phyloP scores from a whole-genome alignment of 768 basidiomycete species.

The Scleroderma citrinum region DNA sequence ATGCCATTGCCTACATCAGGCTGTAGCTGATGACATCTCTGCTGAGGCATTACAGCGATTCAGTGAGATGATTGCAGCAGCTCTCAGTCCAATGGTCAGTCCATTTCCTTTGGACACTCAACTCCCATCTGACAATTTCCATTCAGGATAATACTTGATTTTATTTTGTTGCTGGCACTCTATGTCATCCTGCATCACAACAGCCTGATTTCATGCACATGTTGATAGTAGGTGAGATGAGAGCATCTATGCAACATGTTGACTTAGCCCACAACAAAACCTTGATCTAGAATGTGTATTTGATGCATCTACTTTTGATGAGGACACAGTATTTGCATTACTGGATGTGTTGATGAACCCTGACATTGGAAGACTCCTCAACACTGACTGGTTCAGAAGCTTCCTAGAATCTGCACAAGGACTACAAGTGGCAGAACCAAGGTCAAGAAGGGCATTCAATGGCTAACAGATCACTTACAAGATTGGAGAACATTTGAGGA shows the following conservation, averaged over 20 bases:
- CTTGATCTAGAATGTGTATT: conserved; percentile 52
- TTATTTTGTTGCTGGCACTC: conserved; percentile 54
- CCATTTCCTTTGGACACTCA: not conserved
- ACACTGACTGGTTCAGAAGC: conserved; percentile 42
- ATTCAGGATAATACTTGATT: conserved; percentile 49
- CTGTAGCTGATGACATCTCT: conserved; percentile 52
- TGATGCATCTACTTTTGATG: conserved; percentile 46
- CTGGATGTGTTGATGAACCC: conserved; percentile 60
- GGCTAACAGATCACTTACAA: conserved; percentile 43
- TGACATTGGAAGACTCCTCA: conserved; percentile 53
- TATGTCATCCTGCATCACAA: conserved; percentile 63
- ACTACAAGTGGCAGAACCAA: conserved; percentile 31
- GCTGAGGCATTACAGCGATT: conserved; percentile 48
- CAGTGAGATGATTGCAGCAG: conserved; percentile 48
- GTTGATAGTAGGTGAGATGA: conserved; percentile 37
- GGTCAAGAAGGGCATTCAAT: conserved; percentile 40
- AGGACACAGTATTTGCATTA: conserved; percentile 48
- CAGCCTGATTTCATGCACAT: conserved; percentile 39
- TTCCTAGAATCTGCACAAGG: conserved; percentile 34
- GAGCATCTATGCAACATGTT: not conserved
- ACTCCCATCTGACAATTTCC: conserved; percentile 2
- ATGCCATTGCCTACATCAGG: conserved; percentile 46
- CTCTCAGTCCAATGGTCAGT: conserved; percentile 51
- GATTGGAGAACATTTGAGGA: conserved; percentile 62
- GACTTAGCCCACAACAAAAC: conserved; percentile 40